phyloP scores from a whole-genome alignment of 192 early-diverging fungal species.

The Funneliformis geosporum region DNA sequence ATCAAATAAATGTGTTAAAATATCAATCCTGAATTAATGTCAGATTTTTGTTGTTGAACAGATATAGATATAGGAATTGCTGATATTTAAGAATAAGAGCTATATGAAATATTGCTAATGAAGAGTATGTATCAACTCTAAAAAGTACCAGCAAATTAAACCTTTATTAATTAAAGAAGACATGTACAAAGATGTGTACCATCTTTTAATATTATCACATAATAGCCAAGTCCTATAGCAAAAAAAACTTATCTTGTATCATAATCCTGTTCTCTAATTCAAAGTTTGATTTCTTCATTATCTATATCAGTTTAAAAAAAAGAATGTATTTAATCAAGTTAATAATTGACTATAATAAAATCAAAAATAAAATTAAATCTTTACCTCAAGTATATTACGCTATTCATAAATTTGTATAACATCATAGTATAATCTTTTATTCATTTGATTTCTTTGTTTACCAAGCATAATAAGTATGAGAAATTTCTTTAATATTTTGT shows the following conservation, averaged over 20 bases:
- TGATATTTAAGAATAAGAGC: no score
- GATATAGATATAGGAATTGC: no score
- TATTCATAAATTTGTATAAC: not conserved
- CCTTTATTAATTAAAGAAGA: not conserved
- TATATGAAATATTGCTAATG: no score
- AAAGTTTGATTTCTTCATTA: not conserved
- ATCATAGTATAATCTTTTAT: not conserved
- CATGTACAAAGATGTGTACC: not conserved
- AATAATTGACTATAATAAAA: no score
- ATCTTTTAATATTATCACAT: not conserved
- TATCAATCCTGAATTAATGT: no score
- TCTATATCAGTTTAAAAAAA: not conserved
- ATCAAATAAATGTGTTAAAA: no score
- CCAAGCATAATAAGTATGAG: not conserved
- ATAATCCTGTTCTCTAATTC: not conserved
- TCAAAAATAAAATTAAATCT: not conserved
- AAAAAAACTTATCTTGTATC: constrained; percentile 2
- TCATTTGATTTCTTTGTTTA: not conserved
- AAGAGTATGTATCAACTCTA: no score
- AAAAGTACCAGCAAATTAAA: not conserved
- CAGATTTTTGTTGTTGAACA: no score
- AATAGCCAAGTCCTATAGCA: not conserved
- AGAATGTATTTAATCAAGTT: not conserved
- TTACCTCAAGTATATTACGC: not conserved
- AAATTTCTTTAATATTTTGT: not conserved